Percentiles rank a stretch among this genome's conserved stretches.
Evolutionary conservation across 2,329 filamentous ascomycete genomes (phyloP).

Genomic region (Oidium heveae): DNA sequence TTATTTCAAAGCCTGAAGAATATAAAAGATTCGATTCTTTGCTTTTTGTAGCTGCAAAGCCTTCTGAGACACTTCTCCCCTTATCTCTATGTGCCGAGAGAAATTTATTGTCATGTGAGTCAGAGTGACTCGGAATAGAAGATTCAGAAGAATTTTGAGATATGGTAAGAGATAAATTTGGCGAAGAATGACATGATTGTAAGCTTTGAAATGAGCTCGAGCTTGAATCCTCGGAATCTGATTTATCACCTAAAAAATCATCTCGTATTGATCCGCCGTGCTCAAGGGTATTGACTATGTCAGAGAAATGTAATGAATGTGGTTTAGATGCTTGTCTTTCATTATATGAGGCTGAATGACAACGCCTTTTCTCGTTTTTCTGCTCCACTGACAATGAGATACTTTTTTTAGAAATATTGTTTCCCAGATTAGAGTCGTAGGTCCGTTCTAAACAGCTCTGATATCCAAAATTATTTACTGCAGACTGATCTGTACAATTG

Average conservation of each 20-base stretch:
- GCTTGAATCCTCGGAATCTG: slow-evolving; percentile 17
- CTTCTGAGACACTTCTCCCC: slow-evolving; percentile 14
- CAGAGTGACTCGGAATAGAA: slow-evolving; percentile 16
- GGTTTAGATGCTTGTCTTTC: no score
- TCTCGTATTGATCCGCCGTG: slow-evolving; percentile 2
- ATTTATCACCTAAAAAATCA: slow-evolving; percentile 8
- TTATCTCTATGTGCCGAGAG: not conserved
- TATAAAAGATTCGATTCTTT: not conserved
- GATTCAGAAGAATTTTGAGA: slow-evolving; percentile 21
- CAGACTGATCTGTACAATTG: no score
- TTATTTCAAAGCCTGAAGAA: not conserved
- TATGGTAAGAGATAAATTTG: slow-evolving; percentile 16
- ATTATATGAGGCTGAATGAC: no score
- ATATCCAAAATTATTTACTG: no score
- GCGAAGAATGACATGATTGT: slow-evolving; percentile 25
- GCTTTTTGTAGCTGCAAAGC: slow-evolving; percentile 10
- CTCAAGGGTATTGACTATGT: no score
- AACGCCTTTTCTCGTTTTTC: no score
- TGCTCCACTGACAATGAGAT: no score
- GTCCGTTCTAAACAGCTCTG: no score
- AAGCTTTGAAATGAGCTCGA: slow-evolving; percentile 29
- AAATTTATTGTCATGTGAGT: slow-evolving; percentile 17
- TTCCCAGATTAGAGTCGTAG: no score
- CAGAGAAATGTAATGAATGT: no score
- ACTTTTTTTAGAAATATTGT: no score